These are phyloP conservation scores for Magnolia officinalis DNA, from an alignment of 164 flowering plant genomes.

Conservation along the genomic window DNA sequence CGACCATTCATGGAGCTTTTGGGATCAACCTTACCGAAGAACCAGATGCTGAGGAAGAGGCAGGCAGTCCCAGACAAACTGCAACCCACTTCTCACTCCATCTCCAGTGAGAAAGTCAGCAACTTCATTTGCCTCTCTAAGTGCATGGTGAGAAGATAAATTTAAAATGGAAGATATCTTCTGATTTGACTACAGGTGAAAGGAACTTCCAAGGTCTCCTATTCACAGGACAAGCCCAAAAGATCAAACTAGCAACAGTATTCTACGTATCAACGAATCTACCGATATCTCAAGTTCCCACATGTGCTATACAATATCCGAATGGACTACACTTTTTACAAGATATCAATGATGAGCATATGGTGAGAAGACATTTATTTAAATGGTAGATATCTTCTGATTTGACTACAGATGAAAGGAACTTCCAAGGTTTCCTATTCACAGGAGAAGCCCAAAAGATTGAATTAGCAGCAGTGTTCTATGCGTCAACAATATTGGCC, in stretches of 20 bases:
- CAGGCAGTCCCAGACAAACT: too few species aligned
- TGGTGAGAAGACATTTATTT: background rate
- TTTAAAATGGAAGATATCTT: too few species aligned
- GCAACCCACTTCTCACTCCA: too few species aligned
- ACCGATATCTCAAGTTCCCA: background rate
- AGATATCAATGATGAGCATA: too few species aligned
- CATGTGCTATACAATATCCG: background rate
- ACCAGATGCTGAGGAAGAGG: too few species aligned
- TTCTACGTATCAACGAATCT: background rate
- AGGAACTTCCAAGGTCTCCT: background rate
- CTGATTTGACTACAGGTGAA: background rate
- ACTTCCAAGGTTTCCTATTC: background rate
- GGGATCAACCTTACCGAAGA: too few species aligned
- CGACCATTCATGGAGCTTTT: background rate
- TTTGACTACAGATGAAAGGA: background rate
- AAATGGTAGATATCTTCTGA: too few species aligned
- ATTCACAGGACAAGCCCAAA: background rate
- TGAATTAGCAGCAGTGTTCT: background rate
- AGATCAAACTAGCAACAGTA: background rate
- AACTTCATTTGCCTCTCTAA: background rate
- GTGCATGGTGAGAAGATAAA: background rate
- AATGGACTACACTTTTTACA: background rate
- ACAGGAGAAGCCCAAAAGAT: background rate
- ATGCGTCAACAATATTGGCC: too few species aligned
- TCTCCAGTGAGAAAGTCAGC: background rate